Evolutionary conservation across 108 stramenopile species (phyloP), one percentile per base, ranked within the genome.

Genomic region (Cyclostephanos tholiformis): DNA sequence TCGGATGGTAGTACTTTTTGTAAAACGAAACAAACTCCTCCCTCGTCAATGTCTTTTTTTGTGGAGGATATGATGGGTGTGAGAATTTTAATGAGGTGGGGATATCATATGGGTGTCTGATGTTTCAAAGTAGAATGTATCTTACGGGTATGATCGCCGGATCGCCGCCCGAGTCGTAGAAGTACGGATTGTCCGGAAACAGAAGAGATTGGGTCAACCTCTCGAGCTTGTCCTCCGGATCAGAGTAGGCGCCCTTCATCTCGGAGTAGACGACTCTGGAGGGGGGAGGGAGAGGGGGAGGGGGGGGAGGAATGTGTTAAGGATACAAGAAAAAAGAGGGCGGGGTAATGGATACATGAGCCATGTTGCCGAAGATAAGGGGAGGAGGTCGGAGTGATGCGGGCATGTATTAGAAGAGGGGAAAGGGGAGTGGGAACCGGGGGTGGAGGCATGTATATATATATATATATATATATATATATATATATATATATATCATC

Each of bases 161-260:
- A 75, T 97, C 97, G 19, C 98, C 98, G 9, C 97, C 95, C 35
- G 82, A 79, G 79, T 94, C 94, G 20, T 80, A 86, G 26, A 65
- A 72, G 71, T 97, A 98, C 1, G 89, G 71, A 75, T 88, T 96
- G 65, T 94, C 92, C 5, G 96, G 87, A 75, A 98, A 98, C 2
- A 97, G 80, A 2, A 91, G 74, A 39, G 84, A 69, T 69, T 96
- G 91, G 22, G 88, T 72, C 11, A 87, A 82, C 29, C 92, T 79
- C 51, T 84, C 71, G 59, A 94, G 72, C 22, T 91, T 79, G 16
- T 74, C 83, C 75, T 96, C 93, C 19, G 97, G 94, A 66, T 89
- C 76, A 41, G 88, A 88, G 61, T 97, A 96, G 3, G 91, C 96
- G 2, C 93, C 97, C 68, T 96, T 97, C 92, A 97, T 96, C 71